phyloP scores from a whole-genome alignment of 2,329 filamentous ascomycete genomes.

The Conoideocrella luteorostrata region DNA sequence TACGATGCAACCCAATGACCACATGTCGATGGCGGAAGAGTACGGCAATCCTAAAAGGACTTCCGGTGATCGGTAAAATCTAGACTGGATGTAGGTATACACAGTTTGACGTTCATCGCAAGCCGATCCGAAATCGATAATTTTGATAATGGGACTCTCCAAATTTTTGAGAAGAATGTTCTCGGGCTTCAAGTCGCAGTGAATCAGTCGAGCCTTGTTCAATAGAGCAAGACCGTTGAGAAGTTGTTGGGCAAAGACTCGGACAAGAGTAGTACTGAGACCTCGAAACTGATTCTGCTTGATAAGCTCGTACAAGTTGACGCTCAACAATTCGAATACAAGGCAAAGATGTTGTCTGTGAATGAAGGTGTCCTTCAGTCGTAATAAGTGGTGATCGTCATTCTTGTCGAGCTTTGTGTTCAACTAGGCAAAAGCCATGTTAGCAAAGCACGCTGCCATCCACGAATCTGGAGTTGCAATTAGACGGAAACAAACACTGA shows the following conservation, averaged over 20 bases:
- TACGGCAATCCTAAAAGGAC: conserved; percentile 93
- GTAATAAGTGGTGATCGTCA: conserved; percentile 91
- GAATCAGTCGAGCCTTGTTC: conserved; percentile 94
- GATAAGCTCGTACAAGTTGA: conserved; percentile 97
- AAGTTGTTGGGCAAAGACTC: conserved; percentile 94
- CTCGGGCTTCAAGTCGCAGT: conserved; percentile 96
- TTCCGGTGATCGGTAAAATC: conserved; percentile 96
- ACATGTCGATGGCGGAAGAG: conserved; percentile 99
- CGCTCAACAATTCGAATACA: conserved; percentile 91
- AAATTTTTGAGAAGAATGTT: conserved; percentile 97
- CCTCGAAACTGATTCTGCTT: conserved; percentile 99
- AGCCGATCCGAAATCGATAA: conserved; percentile 97
- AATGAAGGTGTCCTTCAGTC: conserved; percentile 96
- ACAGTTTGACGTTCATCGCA: conserved; percentile 98
- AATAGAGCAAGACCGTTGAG: conserved; percentile 86
- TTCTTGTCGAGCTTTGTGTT: conserved; percentile 99
- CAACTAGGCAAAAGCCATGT: conserved; percentile 48
- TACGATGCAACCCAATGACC: conserved; percentile 96
- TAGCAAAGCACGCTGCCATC: conserved; percentile 16
- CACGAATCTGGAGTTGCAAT: background rate
- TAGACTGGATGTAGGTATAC: conserved; percentile 97
- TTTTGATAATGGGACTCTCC: conserved; percentile 98
- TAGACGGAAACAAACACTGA: conserved; percentile 33
- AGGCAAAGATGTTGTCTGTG: conserved; percentile 94
- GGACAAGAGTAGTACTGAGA: conserved; percentile 90